Percentiles rank a stretch among this genome's conserved stretches.
Evolutionary conservation across 1,284 basidiomycete species (phyloP).

Genomic region (Moesziomyces sp.): DNA sequence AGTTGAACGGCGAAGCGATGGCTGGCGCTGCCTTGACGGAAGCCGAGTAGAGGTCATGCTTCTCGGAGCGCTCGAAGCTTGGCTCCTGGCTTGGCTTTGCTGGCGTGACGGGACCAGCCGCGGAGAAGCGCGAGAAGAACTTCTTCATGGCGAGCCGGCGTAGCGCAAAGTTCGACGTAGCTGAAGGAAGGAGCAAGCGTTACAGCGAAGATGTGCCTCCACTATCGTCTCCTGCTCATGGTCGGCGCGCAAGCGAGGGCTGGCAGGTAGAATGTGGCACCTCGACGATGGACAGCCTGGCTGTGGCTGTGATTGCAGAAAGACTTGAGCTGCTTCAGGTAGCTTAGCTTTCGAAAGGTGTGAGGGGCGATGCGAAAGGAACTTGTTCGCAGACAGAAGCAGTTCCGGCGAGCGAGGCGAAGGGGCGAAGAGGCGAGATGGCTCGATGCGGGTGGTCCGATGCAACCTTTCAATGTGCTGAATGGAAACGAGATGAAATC

Average conservation of each 20-base stretch:
- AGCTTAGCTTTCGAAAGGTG: not conserved
- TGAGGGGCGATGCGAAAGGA: not conserved
- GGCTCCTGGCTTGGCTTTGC: conserved; percentile 8
- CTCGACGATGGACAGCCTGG: too few species aligned
- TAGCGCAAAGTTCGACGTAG: not conserved
- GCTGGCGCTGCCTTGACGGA: conserved; percentile 7
- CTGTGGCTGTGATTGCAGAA: not conserved
- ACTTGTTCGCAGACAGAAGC: not conserved
- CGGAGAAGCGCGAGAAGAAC: conserved; percentile 57
- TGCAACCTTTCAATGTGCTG: too few species aligned
- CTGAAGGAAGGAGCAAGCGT: not conserved
- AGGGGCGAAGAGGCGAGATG: not conserved
- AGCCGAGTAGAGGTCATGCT: conserved; percentile 9
- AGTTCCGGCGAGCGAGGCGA: not conserved
- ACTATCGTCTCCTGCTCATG: not conserved
- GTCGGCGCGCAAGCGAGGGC: not conserved
- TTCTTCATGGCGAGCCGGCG: conserved; percentile 37
- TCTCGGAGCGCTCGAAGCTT: conserved; percentile 15
- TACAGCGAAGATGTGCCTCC: not conserved
- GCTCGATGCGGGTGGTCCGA: not conserved
- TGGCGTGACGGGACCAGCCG: conserved; percentile 14
- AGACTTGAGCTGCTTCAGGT: not conserved
- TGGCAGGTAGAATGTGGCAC: not conserved
- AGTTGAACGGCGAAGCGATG: conserved; percentile 4
- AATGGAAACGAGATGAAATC: not conserved